Evolutionary conservation across 345 rosid genomes (phyloP).

Genomic region (Hibiscus syriacus): DNA sequence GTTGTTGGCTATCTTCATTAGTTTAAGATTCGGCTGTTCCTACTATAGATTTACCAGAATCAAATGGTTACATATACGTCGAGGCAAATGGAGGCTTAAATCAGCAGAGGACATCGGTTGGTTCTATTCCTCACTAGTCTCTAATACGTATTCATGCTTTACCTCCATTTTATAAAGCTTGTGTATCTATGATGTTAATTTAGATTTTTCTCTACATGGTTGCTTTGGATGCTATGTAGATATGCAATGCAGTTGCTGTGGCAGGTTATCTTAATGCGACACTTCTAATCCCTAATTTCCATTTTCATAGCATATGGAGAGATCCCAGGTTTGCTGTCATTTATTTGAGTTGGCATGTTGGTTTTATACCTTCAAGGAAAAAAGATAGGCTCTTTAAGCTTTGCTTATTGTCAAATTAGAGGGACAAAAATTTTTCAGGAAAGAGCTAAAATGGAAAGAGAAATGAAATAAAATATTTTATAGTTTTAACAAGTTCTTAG

Average conservation of each 20-base stretch:
- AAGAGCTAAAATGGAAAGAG: too few relatives aligned
- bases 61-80: constrained; percentile 88
- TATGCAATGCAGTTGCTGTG: constrained; percentile 99
- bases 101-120: constrained; percentile 99
- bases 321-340: constrained; percentile 75
- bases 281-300: constrained; percentile 85
- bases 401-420: too few relatives aligned
- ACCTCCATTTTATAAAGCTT: constrained; percentile 9
- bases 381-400: too few relatives aligned
- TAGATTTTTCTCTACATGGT: constrained; percentile 19
- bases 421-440: too few relatives aligned
- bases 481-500: too few relatives aligned
- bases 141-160: constrained; percentile 1
- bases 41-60: constrained; percentile 72
- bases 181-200: constrained; percentile 16
- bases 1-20: neutral
- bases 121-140: constrained; percentile 29
- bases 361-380: too few relatives aligned
- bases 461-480: too few relatives aligned
- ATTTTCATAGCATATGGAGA: constrained; percentile 95
- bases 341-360: too few relatives aligned
- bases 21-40: constrained; percentile 4
- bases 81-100: constrained; percentile 98
- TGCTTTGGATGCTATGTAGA: constrained; percentile 45
- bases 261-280: constrained; percentile 99